Evolutionary conservation across 495 filamentous ascomycete genomes (phyloP).

Genomic region (Trichocladium uniseriatum): DNA sequence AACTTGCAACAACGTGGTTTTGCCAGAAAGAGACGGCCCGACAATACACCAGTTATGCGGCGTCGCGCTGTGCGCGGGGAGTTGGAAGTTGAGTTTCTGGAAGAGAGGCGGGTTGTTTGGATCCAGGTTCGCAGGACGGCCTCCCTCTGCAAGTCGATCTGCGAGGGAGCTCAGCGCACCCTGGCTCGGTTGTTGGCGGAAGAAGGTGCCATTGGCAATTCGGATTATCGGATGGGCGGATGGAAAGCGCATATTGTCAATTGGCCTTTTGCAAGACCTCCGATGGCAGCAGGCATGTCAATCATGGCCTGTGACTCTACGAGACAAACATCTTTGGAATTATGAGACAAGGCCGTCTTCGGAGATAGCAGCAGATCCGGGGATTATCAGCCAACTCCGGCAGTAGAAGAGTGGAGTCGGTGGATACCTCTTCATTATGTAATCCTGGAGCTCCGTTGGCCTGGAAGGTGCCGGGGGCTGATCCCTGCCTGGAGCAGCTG

Average conservation of each 20-base stretch:
- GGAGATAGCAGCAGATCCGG: no score
- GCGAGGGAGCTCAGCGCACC: slow-evolving; percentile 13
- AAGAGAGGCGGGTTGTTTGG: slow-evolving; percentile 67
- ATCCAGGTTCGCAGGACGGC: no score
- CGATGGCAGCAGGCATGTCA: background rate
- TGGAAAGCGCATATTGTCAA: slow-evolving; percentile 28
- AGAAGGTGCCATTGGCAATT: slow-evolving; percentile 71
- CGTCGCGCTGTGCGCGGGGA: slow-evolving; percentile 42
- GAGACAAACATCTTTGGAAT: no score
- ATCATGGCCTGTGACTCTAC: no score
- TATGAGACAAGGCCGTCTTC: no score
- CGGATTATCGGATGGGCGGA: slow-evolving; percentile 48
- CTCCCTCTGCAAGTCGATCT: slow-evolving; percentile 9
- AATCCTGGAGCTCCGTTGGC: background rate
- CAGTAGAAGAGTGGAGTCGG: no score
- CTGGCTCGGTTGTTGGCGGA: slow-evolving; percentile 59
- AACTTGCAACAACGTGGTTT: slow-evolving; percentile 68
- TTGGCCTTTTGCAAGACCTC: slow-evolving; percentile 3
- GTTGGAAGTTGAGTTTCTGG: slow-evolving; percentile 51
- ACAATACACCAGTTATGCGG: slow-evolving; percentile 65
- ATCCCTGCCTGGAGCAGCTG: slow-evolving; percentile 1
- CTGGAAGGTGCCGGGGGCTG: background rate
- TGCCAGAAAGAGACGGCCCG: slow-evolving; percentile 58
- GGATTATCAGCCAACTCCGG: no score
- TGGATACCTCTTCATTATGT: no score